Base-by-base conservation (phyloP, 2,329 filamentous ascomycete genomes). In the Colletotrichum tropicicola region DNA sequence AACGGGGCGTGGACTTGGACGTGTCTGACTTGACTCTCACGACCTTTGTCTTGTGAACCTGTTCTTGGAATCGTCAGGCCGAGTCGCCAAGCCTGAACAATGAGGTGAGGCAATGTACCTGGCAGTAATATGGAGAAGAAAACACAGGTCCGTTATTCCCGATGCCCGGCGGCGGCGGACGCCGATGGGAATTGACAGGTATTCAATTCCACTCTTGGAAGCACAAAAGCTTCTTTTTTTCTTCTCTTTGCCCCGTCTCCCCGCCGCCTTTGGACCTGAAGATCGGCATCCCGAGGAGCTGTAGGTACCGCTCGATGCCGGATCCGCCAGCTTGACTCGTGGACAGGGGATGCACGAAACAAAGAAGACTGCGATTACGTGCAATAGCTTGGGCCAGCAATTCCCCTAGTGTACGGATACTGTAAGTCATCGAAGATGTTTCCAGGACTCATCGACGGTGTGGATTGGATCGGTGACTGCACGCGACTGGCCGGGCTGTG, bases 241-340 rank as follows among this genome's bases (percentile, higher is more conserved):
- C 21, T 17, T 25, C 28, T 44, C n/a, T 37, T 19, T 19, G 30
- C 43, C 41, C 43, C 23, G 19, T 27, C 21, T 25, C 54, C 30
- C 10, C 30, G 55, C 51, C 49, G 37, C 59, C 48, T 41, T 25
- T 44, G 49, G 56, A 47, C 43, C 43, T 60, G 35, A 45, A 37
- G 49, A 65, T 65, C 49, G 28, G 49, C 19, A 32, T 55, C 23
- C 49, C 43, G 51, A 55, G 15, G 19, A 30, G 27, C 45, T 45
- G 37, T 45, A 44, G 51, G 32, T 32, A 39, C 19, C 52, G 43
- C 62, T 41, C 47, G 63, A 32, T 63, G 41, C 59, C 63, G 63
- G 59, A 64, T 66, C 45, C 63, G 63, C 63, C 53, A 13, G 45
- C 63, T 66, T 59, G 63, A 64, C 59, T 66, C 63, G 47, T 35